Evolutionary conservation across 352 stramenopile species (phyloP).

Genomic region (Pythium dissimile): DNA sequence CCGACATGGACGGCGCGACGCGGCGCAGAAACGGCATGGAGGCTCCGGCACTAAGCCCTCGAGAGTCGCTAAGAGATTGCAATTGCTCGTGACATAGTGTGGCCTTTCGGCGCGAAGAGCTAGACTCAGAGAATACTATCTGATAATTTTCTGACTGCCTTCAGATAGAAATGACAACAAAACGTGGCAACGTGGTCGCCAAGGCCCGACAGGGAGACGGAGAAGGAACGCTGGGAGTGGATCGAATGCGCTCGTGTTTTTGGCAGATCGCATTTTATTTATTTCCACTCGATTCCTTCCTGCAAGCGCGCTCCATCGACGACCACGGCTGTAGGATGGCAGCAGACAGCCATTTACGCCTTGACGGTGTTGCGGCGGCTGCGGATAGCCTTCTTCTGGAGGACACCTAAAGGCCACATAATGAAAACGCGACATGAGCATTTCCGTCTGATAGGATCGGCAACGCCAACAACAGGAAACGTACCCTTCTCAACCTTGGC

Average conservation of each 20-base stretch:
- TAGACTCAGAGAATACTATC: conserved; percentile 3
- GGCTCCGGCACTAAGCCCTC: no score
- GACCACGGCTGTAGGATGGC: conserved; percentile 2
- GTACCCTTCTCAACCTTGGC: conserved; percentile 87
- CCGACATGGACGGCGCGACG: not conserved
- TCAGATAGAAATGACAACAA: not conserved
- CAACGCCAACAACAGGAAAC: conserved; percentile 5
- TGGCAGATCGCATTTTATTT: conserved; percentile 26
- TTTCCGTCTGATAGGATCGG: not conserved
- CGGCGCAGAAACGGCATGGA: conserved; percentile 45
- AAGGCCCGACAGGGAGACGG: no score
- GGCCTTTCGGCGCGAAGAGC: not conserved
- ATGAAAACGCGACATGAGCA: not conserved
- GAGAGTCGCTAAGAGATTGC: no score
- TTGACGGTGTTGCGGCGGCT: conserved; percentile 64
- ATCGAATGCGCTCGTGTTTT: conserved; percentile 17
- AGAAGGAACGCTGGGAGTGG: not conserved
- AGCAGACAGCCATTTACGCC: conserved; percentile 58
- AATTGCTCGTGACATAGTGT: no score
- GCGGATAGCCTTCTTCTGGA: conserved; percentile 81
- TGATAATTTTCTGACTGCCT: not conserved
- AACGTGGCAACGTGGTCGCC: not conserved
- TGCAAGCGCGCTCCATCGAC: conserved; percentile 7
- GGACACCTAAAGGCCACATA: conserved; percentile 36
- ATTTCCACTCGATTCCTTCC: conserved; percentile 29